A percentile compares a stretch with the other conserved stretches of the same genome.
phyloP scores from a whole-genome alignment of 169 alveolate genomes.

The Eimeria acervulina region DNA sequence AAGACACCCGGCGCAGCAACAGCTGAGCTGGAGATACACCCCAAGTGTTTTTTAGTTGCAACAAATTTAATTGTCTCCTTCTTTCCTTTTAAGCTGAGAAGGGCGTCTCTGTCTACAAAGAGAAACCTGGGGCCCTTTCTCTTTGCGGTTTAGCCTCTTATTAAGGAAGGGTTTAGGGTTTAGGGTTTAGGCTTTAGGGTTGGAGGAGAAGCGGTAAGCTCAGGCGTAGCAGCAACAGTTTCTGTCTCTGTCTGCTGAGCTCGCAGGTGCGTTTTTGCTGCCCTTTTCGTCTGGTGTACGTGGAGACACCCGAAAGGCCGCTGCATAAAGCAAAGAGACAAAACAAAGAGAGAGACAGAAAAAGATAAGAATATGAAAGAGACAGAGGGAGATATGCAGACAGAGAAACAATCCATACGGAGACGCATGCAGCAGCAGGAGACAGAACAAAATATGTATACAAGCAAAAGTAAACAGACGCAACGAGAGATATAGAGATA shows the following conservation, averaged over 20 bases:
- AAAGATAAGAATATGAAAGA: background rate
- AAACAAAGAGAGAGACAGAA: background rate
- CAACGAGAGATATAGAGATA: background rate
- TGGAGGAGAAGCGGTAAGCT: background rate
- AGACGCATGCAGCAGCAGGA: background rate
- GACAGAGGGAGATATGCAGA: background rate
- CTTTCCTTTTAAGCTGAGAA: no score
- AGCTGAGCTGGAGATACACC: background rate
- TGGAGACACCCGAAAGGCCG: background rate
- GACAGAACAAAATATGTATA: no score
- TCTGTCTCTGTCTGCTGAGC: background rate
- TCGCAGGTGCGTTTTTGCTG: background rate
- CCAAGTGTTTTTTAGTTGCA: background rate
- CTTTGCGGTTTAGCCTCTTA: no score
- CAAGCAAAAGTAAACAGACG: no score
- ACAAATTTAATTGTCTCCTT: no score
- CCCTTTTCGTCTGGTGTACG: background rate
- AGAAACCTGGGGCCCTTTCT: no score
- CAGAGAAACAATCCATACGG: background rate
- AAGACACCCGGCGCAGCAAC: background rate
- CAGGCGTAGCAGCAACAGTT: background rate
- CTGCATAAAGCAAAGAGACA: background rate
- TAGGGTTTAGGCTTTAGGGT: constrained; percentile 31
- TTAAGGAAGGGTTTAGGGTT: constrained; percentile 39
- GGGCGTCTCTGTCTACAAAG: no score